Evolutionary conservation across 371 early-diverging fungal species (phyloP).

Genomic region (Chytridium lagenaria): DNA sequence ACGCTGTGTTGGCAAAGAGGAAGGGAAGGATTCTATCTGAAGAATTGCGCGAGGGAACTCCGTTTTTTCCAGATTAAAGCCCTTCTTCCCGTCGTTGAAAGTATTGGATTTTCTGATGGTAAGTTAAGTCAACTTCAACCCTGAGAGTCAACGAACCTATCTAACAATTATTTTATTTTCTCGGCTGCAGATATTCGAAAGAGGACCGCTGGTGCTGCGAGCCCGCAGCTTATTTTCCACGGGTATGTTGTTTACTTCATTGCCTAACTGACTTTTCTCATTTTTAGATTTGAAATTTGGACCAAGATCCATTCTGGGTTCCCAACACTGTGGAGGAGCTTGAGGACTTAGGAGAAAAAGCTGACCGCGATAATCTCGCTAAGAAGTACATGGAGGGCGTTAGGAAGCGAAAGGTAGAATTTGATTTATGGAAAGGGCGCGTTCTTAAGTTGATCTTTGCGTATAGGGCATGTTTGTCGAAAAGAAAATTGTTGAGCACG

Average conservation of each 20-base stretch:
- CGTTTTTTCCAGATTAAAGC: slow-evolving; percentile 92
- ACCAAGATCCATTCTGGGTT: slow-evolving; percentile 98
- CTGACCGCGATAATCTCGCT: slow-evolving; percentile 95
- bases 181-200: slow-evolving; percentile 82
- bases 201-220: slow-evolving; percentile 92
- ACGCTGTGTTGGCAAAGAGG: slow-evolving; percentile 87
- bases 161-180: not conserved
- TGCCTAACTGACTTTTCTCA: not conserved
- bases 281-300: slow-evolving; percentile 83
- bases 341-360: slow-evolving; percentile 96
- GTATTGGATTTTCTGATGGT: slow-evolving; percentile 98
- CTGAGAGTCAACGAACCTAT: not conserved
- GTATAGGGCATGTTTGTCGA: slow-evolving; percentile 84
- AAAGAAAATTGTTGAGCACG: slow-evolving; percentile 87
- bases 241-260: slow-evolving; percentile 56
- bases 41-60: slow-evolving; percentile 94
- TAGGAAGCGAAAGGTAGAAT: slow-evolving; percentile 83
- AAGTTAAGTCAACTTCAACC: slow-evolving; percentile 19
- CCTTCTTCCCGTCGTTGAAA: slow-evolving; percentile 95
- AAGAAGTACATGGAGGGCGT: slow-evolving; percentile 95
- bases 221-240: slow-evolving; percentile 90
- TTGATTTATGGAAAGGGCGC: not conserved
- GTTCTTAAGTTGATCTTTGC: not conserved
- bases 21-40: slow-evolving; percentile 89
- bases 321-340: slow-evolving; percentile 96